These are phyloP conservation scores for Phtheirospermum japonicum DNA, from an alignment of 257 asterid genomes.

Conservation along the genomic window DNA sequence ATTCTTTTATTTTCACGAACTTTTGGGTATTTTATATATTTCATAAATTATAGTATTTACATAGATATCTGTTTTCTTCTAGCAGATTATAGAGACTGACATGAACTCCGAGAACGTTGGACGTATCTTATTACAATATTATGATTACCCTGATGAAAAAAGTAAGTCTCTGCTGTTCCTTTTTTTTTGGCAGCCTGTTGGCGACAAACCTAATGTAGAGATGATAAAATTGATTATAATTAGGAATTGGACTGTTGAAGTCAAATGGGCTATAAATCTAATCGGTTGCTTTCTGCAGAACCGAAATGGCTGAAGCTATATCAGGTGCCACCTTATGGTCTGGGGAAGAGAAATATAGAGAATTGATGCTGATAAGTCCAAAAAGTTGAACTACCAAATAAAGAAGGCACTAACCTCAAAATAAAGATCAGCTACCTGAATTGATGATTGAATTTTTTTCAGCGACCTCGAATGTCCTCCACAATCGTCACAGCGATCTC, in stretches of 20 bases:
- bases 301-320: slow-evolving; percentile 37
- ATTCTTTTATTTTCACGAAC: neutral
- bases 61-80: slow-evolving; percentile 19
- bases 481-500: too few species aligned
- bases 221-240: slow-evolving; percentile 1
- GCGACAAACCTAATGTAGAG: neutral
- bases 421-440: too few species aligned
- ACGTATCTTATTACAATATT: slow-evolving; percentile 36
- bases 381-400: too few species aligned
- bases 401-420: too few species aligned
- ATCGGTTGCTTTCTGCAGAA: slow-evolving; percentile 41
- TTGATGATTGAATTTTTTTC: too few species aligned
- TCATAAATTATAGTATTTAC: slow-evolving; percentile 13
- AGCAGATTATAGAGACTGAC: slow-evolving; percentile 44
- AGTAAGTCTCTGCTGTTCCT: slow-evolving; percentile 41
- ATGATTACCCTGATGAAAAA: slow-evolving; percentile 56
- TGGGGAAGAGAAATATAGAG: slow-evolving; percentile 25
- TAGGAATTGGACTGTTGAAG: too few species aligned
- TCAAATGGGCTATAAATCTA: too few species aligned
- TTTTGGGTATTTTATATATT: neutral
- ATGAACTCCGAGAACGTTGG: slow-evolving; percentile 19
- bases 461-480: too few species aligned
- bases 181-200: neutral
- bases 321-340: slow-evolving; percentile 33
- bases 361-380: too few species aligned